These are phyloP conservation scores for Hericium rajendrae DNA, from an alignment of 768 basidiomycete genomes.

Conservation along the genomic window DNA sequence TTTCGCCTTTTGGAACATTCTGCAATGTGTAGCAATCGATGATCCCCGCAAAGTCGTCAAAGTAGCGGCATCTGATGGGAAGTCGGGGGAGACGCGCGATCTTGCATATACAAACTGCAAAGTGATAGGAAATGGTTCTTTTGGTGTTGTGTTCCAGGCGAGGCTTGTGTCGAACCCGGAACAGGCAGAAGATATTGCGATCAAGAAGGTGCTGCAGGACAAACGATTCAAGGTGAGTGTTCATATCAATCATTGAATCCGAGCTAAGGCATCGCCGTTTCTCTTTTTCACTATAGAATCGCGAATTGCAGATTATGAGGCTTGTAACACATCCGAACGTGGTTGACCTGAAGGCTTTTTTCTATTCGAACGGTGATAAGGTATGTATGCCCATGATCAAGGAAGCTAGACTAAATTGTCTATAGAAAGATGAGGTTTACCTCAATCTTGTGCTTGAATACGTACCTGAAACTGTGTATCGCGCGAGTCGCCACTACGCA, in stretches of 20 bases:
- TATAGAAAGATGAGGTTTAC: slow-evolving; percentile 98
- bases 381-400: slow-evolving; percentile 31
- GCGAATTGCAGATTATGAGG: slow-evolving; percentile 98
- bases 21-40: slow-evolving; percentile 57
- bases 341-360: slow-evolving; percentile 94
- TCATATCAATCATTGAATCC: neutral
- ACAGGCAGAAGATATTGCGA: slow-evolving; percentile 83
- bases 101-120: slow-evolving; percentile 96
- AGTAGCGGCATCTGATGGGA: slow-evolving; percentile 92
- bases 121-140: slow-evolving; percentile 97
- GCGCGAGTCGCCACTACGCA: slow-evolving; percentile 96
- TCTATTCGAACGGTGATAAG: slow-evolving; percentile 99
- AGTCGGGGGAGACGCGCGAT: slow-evolving; percentile 78
- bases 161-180: slow-evolving; percentile 63
- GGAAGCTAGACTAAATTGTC: neutral
- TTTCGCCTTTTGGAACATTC: slow-evolving; percentile 17
- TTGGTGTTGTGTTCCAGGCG: slow-evolving; percentile 97
- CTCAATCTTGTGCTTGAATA: slow-evolving; percentile 99
- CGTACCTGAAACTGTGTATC: slow-evolving; percentile 98
- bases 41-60: slow-evolving; percentile 96
- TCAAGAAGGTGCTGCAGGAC: slow-evolving; percentile 99
- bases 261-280: neutral
- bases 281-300: slow-evolving; percentile 53
- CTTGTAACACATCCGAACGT: slow-evolving; percentile 96
- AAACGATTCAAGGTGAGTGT: slow-evolving; percentile 97